phyloP scores from a whole-genome alignment of 2,329 filamentous ascomycete genomes.

The Cucurbitaria berberidis region DNA sequence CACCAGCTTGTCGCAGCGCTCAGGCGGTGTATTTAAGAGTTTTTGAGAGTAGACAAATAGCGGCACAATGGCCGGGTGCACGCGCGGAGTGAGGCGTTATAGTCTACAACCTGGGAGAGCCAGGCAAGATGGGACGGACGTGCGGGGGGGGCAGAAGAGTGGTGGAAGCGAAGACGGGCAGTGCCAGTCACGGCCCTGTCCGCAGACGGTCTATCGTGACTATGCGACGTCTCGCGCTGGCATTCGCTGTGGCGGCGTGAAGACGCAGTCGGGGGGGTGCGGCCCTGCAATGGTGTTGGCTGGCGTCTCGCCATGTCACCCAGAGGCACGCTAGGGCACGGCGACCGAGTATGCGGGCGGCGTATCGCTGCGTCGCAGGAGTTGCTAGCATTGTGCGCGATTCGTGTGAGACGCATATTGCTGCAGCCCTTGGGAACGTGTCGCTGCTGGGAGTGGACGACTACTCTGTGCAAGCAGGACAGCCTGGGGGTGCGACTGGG shows the following conservation, averaged over 20 bases:
- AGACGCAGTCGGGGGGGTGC: conserved; percentile 26
- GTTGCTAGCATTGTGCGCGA: conserved; percentile 1
- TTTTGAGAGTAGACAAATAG: background rate
- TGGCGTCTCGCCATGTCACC: conserved; percentile 45
- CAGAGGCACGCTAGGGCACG: conserved; percentile 28
- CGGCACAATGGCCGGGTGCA: conserved; percentile 11
- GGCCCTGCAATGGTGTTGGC: conserved; percentile 23
- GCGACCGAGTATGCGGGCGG: conserved; percentile 42
- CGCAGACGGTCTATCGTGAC: conserved; percentile 32
- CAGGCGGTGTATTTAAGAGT: conserved; percentile 12
- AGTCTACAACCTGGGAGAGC: conserved; percentile 13
- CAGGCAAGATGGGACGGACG: conserved; percentile 31
- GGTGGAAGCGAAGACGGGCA: conserved; percentile 21
- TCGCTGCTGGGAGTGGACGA: conserved; percentile 37
- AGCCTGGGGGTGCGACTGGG: background rate
- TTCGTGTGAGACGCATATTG: conserved; percentile 12
- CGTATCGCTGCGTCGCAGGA: conserved; percentile 35
- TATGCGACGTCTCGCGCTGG: conserved; percentile 38
- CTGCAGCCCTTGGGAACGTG: conserved; percentile 41
- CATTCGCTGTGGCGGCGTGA: conserved; percentile 32
- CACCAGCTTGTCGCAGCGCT: conserved; percentile 13
- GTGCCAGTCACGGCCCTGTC: conserved; percentile 34
- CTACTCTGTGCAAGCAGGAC: conserved; percentile 1
- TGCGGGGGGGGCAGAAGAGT: conserved; percentile 17
- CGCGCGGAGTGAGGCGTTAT: conserved; percentile 35